Evolutionary conservation across 306 rosid species (phyloP).

Genomic region (Sicyos edulis): DNA sequence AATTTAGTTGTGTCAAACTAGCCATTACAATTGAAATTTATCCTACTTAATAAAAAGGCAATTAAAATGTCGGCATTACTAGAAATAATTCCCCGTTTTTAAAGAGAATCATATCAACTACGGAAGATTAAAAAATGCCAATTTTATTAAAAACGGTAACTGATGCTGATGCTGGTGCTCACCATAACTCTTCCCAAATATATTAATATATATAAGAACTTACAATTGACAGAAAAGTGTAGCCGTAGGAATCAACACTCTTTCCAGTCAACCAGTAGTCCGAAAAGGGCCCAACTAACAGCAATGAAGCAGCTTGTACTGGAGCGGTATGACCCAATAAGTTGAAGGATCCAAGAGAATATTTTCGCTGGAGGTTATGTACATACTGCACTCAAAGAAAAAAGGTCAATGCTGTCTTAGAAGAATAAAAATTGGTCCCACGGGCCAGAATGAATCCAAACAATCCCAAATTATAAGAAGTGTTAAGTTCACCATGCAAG

Average conservation of each 20-base stretch:
- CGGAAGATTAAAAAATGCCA: not conserved
- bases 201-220: slow-evolving; percentile 22
- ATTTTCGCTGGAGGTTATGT: slow-evolving; percentile 80
- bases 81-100: not conserved
- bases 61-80: not conserved
- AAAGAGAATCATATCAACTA: not conserved
- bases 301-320: slow-evolving; percentile 67
- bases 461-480: not conserved
- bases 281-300: slow-evolving; percentile 59
- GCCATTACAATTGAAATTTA: not conserved
- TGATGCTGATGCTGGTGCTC: not conserved
- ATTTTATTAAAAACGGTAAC: not conserved
- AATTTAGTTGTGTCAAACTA: no score
- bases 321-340: slow-evolving; percentile 93
- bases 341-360: slow-evolving; percentile 77
- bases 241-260: slow-evolving; percentile 58
- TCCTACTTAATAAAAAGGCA: not conserved
- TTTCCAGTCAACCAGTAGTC: slow-evolving; percentile 78
- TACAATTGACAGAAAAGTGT: slow-evolving; percentile 42
- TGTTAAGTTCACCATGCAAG: not conserved
- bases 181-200: not conserved
- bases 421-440: not conserved
- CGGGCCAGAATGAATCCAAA: not conserved
- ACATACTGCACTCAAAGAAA: slow-evolving; percentile 56
- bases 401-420: not conserved